phyloP scores from a whole-genome alignment of 305 asterid species.

The Withania somnifera region DNA sequence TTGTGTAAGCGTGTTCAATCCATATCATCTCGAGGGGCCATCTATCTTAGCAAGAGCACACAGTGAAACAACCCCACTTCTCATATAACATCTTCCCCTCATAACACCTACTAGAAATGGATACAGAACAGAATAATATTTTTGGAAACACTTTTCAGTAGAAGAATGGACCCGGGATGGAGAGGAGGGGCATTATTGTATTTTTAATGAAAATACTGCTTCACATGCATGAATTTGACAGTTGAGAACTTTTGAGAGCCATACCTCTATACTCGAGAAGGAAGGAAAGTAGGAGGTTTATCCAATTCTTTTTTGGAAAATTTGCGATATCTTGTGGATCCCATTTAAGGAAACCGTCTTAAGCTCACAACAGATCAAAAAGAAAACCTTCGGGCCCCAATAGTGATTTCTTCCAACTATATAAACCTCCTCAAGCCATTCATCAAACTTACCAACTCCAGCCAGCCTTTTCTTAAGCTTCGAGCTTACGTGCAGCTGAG shows the following conservation, averaged over 20 bases:
- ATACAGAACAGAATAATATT: slow-evolving; percentile 35
- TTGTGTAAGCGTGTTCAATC: neutral
- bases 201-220: neutral
- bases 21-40: neutral
- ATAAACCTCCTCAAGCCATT: slow-evolving; percentile 25
- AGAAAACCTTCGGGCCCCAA: slow-evolving; percentile 26
- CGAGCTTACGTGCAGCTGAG: neutral
- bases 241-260: neutral
- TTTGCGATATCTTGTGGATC: slow-evolving; percentile 28
- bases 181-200: slow-evolving; percentile 14
- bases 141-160: slow-evolving; percentile 12
- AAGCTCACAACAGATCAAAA: slow-evolving; percentile 2
- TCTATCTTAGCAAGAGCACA: neutral
- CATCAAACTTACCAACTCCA: slow-evolving; percentile 19
- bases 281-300: neutral
- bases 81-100: slow-evolving; percentile 5
- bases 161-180: slow-evolving; percentile 46
- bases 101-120: slow-evolving; percentile 26
- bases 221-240: neutral
- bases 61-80: neutral
- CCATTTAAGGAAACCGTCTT: slow-evolving; percentile 16
- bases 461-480: neutral
- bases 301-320: slow-evolving; percentile 3
- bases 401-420: slow-evolving; percentile 19
- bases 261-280: neutral